Conservation (phyloP, 2,329 filamentous ascomycete genomes). For the Ophiostoma novo-ulmi region DNA sequence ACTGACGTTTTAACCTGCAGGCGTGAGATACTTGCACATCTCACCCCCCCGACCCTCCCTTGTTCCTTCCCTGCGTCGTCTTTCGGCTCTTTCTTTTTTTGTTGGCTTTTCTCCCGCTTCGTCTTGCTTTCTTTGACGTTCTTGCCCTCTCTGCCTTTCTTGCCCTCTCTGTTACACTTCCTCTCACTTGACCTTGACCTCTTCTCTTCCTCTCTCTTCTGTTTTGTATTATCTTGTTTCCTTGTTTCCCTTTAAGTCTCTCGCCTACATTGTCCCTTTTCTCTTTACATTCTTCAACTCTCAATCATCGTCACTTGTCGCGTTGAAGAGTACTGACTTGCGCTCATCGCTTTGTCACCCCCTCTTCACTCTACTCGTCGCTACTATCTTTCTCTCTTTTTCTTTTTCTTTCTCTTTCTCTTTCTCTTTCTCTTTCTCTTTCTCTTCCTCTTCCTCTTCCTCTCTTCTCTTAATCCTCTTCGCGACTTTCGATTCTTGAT, state of each 20-base stretch:
- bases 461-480: not conserved
- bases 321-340: constrained; percentile 14
- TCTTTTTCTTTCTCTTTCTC: not conserved
- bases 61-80: not conserved
- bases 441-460: too few species aligned
- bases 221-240: not conserved
- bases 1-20: not conserved
- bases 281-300: not conserved
- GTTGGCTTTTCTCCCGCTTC: not conserved
- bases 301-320: constrained; percentile 2
- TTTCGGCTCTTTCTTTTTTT: not conserved
- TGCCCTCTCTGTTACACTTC: constrained; percentile 7
- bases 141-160: not conserved
- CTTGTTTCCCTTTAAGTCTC: constrained; percentile 4
- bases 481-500: not conserved
- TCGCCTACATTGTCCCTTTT: constrained; percentile 1
- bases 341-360: constrained; percentile 9
- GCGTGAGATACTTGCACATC: not conserved
- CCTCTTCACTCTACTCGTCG: not conserved
- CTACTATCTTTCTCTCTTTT: not conserved
- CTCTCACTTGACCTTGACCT: not conserved
- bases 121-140: not conserved
- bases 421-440: not conserved
- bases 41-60: constrained; percentile 5
- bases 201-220: not conserved